Conservation (phyloP, 306 rosid species). For the Sicyos edulis region DNA sequence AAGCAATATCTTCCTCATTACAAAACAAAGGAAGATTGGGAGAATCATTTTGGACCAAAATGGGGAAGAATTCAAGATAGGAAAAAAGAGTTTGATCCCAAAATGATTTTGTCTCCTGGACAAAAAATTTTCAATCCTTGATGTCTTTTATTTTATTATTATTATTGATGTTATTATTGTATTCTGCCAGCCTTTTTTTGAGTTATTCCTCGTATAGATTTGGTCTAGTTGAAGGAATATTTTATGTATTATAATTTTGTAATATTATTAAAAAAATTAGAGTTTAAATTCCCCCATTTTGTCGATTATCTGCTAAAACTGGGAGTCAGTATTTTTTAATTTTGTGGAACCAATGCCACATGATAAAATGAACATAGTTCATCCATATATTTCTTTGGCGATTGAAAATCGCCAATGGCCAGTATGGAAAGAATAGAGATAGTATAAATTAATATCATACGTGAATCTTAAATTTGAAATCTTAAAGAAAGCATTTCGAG, state of each 20-base stretch:
- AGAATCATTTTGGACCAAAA: conserved; percentile 60
- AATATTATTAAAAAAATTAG: not conserved
- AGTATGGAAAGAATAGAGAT: too few relatives aligned
- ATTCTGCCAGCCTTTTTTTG: not conserved
- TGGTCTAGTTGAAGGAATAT: conserved; percentile 1
- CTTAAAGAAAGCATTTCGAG: too few relatives aligned
- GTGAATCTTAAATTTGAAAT: too few relatives aligned
- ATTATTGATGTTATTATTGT: not conserved
- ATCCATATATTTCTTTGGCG: too few relatives aligned
- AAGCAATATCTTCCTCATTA: conserved; percentile 73
- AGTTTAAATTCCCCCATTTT: not conserved
- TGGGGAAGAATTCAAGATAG: conserved; percentile 54
- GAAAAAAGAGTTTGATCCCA: conserved; percentile 71
- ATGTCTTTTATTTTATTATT: not conserved
- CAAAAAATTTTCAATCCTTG: conserved; percentile 54
- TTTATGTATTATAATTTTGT: not conserved
- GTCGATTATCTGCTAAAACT: not conserved
- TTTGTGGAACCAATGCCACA: too few relatives aligned
- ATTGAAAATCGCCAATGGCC: too few relatives aligned
- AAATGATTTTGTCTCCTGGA: conserved; percentile 73
- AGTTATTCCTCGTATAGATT: not conserved
- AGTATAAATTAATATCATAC: too few relatives aligned
- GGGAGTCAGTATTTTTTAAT: too few relatives aligned
- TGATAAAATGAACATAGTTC: too few relatives aligned
- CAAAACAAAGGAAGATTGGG: conserved; percentile 54